Percentiles rank a stretch among this genome's conserved stretches.
Evolutionary conservation across 2,329 filamentous ascomycete genomes (phyloP).

Genomic region (Fusarium sp.): DNA sequence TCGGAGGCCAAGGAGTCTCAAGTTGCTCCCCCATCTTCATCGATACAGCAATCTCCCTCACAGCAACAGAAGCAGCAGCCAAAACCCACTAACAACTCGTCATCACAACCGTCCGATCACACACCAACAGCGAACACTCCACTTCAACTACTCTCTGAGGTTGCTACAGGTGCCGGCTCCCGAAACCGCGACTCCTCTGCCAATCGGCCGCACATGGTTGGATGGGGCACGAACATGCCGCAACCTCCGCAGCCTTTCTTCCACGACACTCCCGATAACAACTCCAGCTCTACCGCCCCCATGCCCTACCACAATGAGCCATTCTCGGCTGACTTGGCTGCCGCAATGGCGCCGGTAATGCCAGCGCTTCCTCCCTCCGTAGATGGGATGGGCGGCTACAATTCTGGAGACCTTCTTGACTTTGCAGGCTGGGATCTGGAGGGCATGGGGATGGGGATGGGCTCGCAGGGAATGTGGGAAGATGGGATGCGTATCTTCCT

Average conservation of each 20-base stretch:
- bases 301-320: conserved; percentile 28
- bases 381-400: conserved; percentile 21
- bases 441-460: conserved; percentile 43
- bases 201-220: conserved; percentile 32
- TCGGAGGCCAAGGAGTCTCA: conserved; percentile 30
- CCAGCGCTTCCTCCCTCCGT: conserved; percentile 23
- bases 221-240: conserved; percentile 36
- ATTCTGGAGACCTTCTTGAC: conserved; percentile 32
- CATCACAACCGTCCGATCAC: conserved; percentile 28
- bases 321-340: conserved; percentile 38
- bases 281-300: conserved; percentile 4
- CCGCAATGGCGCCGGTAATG: conserved; percentile 43
- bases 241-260: conserved; percentile 52
- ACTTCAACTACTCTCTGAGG: conserved; percentile 66
- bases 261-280: conserved; percentile 46
- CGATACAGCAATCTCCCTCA: conserved; percentile 24
- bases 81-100: conserved; percentile 15
- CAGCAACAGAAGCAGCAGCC: conserved; percentile 25
- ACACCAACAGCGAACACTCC: conserved; percentile 60
- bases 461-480: conserved; percentile 45
- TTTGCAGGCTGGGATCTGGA: conserved; percentile 47
- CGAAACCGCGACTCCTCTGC: conserved; percentile 20
- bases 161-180: conserved; percentile 56
- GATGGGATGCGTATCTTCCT: conserved; percentile 52
- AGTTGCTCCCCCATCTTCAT: conserved; percentile 6